Percentiles rank a stretch among this genome's conserved stretches.
Evolutionary conservation across 192 early-diverging fungal genomes (phyloP).

Genomic region (Backusella tarrabulga): DNA sequence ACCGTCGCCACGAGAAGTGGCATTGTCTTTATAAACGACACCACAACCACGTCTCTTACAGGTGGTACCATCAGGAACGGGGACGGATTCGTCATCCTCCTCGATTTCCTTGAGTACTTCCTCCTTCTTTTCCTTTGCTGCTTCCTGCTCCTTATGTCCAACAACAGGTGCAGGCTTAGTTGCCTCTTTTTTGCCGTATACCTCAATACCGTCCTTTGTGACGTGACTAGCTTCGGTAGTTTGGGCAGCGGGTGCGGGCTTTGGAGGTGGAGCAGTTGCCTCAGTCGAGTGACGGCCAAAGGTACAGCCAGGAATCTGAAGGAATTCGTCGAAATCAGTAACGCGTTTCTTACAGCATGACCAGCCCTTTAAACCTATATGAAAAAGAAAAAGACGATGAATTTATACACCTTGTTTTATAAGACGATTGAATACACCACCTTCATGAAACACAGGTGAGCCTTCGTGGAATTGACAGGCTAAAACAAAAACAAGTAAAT

Average conservation of each 20-base stretch:
- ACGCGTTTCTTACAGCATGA: conserved; percentile 92
- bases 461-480: conserved; percentile 89
- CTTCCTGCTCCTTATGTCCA: conserved; percentile 26
- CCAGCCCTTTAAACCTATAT: conserved; percentile 78
- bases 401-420: neutral
- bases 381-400: neutral
- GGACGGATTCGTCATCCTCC: conserved; percentile 73
- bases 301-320: conserved; percentile 86
- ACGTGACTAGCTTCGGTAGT: conserved; percentile 27
- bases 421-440: conserved; percentile 40
- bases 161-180: conserved; percentile 26
- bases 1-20: conserved; percentile 48
- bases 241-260: conserved; percentile 26
- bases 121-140: conserved; percentile 55
- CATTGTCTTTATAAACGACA: conserved; percentile 60
- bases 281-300: conserved; percentile 67
- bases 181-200: conserved; percentile 35
- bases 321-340: conserved; percentile 89
- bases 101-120: conserved; percentile 41
- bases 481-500: neutral
- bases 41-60: conserved; percentile 88
- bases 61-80: conserved; percentile 65
- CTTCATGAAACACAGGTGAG: conserved; percentile 95
- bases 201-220: conserved; percentile 34
- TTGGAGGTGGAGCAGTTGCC: conserved; percentile 17